phyloP scores from a whole-genome alignment of 352 stramenopile genomes.

The Globisporangium nodosum region DNA sequence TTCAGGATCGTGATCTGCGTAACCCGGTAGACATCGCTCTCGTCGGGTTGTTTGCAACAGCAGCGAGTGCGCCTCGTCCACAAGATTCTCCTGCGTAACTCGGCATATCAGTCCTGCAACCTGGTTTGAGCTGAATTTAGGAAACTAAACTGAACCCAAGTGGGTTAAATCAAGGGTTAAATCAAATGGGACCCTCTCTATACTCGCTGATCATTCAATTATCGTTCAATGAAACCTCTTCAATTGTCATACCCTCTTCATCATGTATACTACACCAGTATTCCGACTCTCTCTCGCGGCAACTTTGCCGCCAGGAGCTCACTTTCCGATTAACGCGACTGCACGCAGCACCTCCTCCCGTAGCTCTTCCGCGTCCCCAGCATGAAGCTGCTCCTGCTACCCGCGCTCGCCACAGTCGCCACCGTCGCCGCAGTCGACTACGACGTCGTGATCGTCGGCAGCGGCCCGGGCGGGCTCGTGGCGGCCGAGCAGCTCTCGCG shows the following conservation, averaged over 20 bases:
- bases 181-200: background rate
- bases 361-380: constrained; percentile 7
- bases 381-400: constrained; percentile 32
- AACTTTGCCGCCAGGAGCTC: background rate
- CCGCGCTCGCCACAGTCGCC: constrained; percentile 21
- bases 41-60: background rate
- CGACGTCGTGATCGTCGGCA: constrained; percentile 26
- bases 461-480: constrained; percentile 22
- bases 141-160: background rate
- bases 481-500: constrained; percentile 25
- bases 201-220: background rate
- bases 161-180: background rate
- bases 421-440: constrained; percentile 15
- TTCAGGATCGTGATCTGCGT: background rate
- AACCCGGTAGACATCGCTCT: background rate
- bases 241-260: too few relatives aligned
- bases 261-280: too few relatives aligned
- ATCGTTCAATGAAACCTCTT: too few relatives aligned
- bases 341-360: background rate
- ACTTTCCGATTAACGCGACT: background rate
- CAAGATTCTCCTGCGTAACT: background rate
- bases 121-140: background rate
- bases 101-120: background rate
- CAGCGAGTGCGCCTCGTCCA: background rate
- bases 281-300: too few relatives aligned